Evolutionary conservation across 2,329 filamentous ascomycete species (phyloP), one percentile per base, ranked within the genome.

Genomic region (Metarhizium humberi): DNA sequence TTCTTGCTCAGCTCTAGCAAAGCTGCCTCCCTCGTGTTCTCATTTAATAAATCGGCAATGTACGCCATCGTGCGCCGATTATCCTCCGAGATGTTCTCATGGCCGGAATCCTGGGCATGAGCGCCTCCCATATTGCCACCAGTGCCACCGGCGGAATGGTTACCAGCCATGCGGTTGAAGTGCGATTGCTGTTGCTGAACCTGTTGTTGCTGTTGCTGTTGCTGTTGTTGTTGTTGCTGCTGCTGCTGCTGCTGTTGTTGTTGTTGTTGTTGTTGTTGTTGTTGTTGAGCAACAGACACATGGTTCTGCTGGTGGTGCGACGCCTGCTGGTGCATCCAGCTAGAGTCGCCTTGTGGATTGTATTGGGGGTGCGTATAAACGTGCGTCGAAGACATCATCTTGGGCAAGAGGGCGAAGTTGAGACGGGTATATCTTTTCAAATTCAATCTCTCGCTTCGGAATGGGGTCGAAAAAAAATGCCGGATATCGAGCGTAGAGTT

Each of bases 1-100:
- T 99, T 99, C 79, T 99, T 99, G 75, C 92, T 97, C 52, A 99
- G 80, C 72, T 99, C 94, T 66, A 99, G 80, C 54, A 99, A 79
- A 51, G 94, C 94, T 4, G 90, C 86, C 75, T 97, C 94, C 59
- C 94, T 83, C 32, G 91, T 92, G 64, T 81, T 85, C 61, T 92
- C 88, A 69, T 91, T 92, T 67, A 97, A 80, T 56, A 96, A 79
- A 69, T 96, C 92, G 54, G 92, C 90, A 60, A 96, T 94, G 78
- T 90, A 96, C 60, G 85, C 85, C 72, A 96, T 84, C n/a, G 95
- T 94, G 61, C 92, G 84, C 63, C 90, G 82, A 71, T 96, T 96
- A 69, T 96, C 92, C 69, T 96, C 92, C 18, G 86, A 90, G 61
- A 94, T 71, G 73, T 82, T 81, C 65, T 90, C 87, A 64, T 87